Base-by-base conservation (phyloP, 2,329 filamentous ascomycete species). In the Epichloe hybrida region DNA sequence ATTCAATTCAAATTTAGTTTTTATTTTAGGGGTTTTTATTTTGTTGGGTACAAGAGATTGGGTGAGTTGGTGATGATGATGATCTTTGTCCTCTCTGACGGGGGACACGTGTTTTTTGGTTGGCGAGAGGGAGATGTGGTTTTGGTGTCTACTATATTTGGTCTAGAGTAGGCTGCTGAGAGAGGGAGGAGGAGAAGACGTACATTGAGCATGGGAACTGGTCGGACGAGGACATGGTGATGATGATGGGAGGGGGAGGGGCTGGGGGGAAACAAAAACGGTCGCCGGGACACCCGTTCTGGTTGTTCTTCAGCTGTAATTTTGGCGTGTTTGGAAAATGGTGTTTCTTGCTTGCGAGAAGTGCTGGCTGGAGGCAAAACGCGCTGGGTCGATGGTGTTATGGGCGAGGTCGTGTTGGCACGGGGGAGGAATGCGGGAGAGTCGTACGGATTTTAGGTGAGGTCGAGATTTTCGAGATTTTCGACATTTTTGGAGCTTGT, bases 121-220 rank as follows among this genome's bases (percentile, higher is more conserved):
- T 15, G 34, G 37, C 27, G 3, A 31, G 8, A 31, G 27, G 27
- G 27, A 11, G 27, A 31, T 3, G 4, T 9, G 27, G 27, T 4
- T 31, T 31, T 9, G 27, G 3, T 9, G 27, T 31, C 27, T 31
- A 11, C 27, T 31, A 4, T 4, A 4, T 31, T 31, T 31, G 27
- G 27, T 31, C 27, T 31, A 1, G 11, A 4, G 27, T 9, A 11
- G 27, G 27, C 27, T 21, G 45, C 37, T 38, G n/a, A 41, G 59
- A 83, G 84, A 15, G 73, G 70, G 46, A 70, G 57, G 57, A 76
- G 73, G 53, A 55, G 53, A 52, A 49, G 35, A 53, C 39, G 44
- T 51, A 49, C 53, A 56, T 48, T 40, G 52, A 46, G 46, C 52
- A 53, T 11, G 52, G 52, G 17, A 49, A 51, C 20, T 49, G 52